Base-by-base conservation (phyloP, 2,329 filamentous ascomycete genomes). In the Emergomyces pasteurianus region DNA sequence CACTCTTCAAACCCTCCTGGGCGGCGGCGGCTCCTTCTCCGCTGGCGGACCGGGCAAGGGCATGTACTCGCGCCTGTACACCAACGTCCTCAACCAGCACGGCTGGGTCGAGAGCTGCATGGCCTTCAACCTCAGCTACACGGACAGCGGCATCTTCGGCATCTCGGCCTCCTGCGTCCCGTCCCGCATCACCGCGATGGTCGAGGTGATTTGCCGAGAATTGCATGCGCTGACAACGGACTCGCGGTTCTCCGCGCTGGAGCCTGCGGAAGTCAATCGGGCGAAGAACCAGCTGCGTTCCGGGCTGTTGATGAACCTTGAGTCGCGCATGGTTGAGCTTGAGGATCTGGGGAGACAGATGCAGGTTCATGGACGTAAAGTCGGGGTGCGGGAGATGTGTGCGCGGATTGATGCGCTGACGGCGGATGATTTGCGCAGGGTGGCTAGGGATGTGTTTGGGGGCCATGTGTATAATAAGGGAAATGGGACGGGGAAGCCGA, bases 11-110 rank as follows among this genome's bases (percentile, higher is more conserved):
- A 97, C 91, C 1, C 87, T 99, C 10, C 89, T 99, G 40, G 94
- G 94, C 61, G 94, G 94, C 55, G 94, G 94, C 56, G 94, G 94
- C 28, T 96, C 92, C 60, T 99, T 99, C 79, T 95, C 90, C 18
- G 94, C 94, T 59, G 94, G 94, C 68, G 94, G 94, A 0, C 94
- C 94, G 4, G 94, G 94, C 59, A 99, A 99, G 79, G 94, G 94
- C 73, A 99, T 99, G 94, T 97, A 97, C 80, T 95, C 90, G 43
- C 88, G 94, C 14, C 84, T 99, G 9, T 99, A 96, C 80, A 97
- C 92, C 65, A 96, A 96, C 73, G 92, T 97, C 0, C 83, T 99
- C 58, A 99, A 99, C 79, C 92, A 97, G 77, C 87, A 96, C 77
- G 90, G 89, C 67, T 99, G 92, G 92, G 90, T 99, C 31, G 94